phyloP scores from a whole-genome alignment of 305 asterid species.

The Euphrasia arctica region DNA sequence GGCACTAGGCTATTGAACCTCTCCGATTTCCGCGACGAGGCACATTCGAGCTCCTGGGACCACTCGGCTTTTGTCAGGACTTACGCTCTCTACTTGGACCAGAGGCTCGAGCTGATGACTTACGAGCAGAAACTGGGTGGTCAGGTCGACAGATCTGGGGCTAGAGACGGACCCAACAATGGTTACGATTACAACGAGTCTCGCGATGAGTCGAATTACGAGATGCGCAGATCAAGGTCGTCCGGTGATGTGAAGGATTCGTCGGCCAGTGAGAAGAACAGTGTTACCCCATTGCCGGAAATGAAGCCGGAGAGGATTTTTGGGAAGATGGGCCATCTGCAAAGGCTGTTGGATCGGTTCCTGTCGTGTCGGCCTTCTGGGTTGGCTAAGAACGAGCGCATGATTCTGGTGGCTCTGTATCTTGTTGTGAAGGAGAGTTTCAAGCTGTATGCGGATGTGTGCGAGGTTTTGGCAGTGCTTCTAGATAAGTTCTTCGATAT shows the following conservation, averaged over 20 bases:
- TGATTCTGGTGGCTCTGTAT: conserved; percentile 83
- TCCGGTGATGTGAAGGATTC: conserved; percentile 66
- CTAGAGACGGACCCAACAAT: conserved; percentile 54
- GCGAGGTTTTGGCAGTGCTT: conserved; percentile 83
- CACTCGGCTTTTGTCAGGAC: conserved; percentile 89
- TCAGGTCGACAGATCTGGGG: conserved; percentile 43
- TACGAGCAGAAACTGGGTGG: conserved; percentile 58
- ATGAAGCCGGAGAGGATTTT: conserved; percentile 74
- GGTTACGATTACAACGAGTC: conserved; percentile 50
- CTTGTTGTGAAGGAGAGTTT: conserved; percentile 74
- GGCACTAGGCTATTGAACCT: conserved; percentile 80
- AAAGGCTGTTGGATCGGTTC: conserved; percentile 82
- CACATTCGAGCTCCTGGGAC: conserved; percentile 93
- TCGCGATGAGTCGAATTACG: conserved; percentile 47
- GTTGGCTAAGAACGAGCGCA: conserved; percentile 74
- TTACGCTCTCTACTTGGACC: conserved; percentile 79
- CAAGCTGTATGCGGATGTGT: conserved; percentile 78
- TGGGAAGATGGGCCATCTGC: conserved; percentile 89
- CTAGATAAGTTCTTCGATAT: conserved; percentile 86
- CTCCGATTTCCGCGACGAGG: conserved; percentile 96
- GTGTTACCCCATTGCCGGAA: conserved; percentile 78
- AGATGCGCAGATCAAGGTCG: conserved; percentile 79
- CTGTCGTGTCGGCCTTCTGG: conserved; percentile 84
- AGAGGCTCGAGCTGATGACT: conserved; percentile 73
- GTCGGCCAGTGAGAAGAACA: conserved; percentile 46